Base-by-base conservation (phyloP, 768 basidiomycete genomes). In the Paxillus ammoniavirescens region DNA sequence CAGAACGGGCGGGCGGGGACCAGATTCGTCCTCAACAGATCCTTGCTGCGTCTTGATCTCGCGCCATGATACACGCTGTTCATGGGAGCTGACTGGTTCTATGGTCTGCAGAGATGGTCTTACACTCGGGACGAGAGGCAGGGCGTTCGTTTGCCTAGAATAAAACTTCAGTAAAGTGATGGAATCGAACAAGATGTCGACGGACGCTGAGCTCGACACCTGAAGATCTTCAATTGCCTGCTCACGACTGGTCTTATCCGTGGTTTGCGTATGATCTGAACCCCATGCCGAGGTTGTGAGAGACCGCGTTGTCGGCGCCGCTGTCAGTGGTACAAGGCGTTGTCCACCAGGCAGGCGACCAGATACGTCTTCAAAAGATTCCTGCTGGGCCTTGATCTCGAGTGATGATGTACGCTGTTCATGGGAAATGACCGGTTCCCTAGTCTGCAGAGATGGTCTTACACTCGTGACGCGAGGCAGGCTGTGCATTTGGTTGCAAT, bases 161-260 rank as follows among this genome's bases (percentile, higher is more conserved):
- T 4, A 14, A 31, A 15, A 26, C 15, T 4, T 63, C 47, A 62
- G 30, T 42, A 53, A 28, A 15, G 10, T 2, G 36, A 2, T 23
- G 10, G 8, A 26, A 4, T 3, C 17, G 2, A 8, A 36, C 10
- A 40, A 50, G 18, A 36, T 4, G 28, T 41, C 13, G 14, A 62
- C 60, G 2, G 23, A 65, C 60, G 12, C 26, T 2, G 18, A 14
- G 26, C 44, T 15, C 17, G 49, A 30, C 26, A 26, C 26, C 6
- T 26, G 26, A 26, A 4, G 26, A 17, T 52, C 36, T 17, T 42
- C 12, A 4, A 14, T 10, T n/a, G 26, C 42, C 33, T 51, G 33
- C 23, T 38, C 33, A 1, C 28, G 14, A 13, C 13, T 13, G 10
- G 13, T 40, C 37, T 23, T 28, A 6, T 36, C 12, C 13, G 17